Percentiles rank a stretch among this genome's conserved stretches.
phyloP scores from a whole-genome alignment of 2,329 filamentous ascomycete genomes.

The Aspergillus clavatus region DNA sequence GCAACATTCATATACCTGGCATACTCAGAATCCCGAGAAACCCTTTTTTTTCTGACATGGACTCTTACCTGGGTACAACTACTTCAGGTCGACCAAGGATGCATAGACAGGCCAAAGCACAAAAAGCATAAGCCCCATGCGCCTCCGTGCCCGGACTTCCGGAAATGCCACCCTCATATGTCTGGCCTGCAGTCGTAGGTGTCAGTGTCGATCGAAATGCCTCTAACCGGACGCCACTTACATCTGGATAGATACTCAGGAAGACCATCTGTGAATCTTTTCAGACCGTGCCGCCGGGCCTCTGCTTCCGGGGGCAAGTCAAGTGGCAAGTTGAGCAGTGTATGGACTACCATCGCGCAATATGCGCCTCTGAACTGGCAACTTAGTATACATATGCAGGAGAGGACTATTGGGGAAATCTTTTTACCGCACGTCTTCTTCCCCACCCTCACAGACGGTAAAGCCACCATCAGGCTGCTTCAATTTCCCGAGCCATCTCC shows the following conservation, averaged over 20 bases:
- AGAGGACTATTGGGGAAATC: conserved; percentile 8
- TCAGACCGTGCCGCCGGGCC: conserved; percentile 58
- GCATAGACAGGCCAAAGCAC: conserved; percentile 80
- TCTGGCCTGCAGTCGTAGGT: conserved; percentile 61
- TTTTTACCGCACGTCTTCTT: conserved; percentile 85
- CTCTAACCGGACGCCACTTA: conserved; percentile 42
- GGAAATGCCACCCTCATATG: conserved; percentile 90
- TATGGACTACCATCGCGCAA: conserved; percentile 80
- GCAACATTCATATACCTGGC: conserved; percentile 70
- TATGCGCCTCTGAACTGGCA: conserved; percentile 67
- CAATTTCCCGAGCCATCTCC: conserved; percentile 80
- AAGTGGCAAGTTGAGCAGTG: conserved; percentile 76
- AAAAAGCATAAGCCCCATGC: conserved; percentile 95
- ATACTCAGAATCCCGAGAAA: too few relatives aligned
- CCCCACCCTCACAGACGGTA: conserved; percentile 75
- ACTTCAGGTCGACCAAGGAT: conserved; percentile 75
- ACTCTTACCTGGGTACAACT: conserved; percentile 64
- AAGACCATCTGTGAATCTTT: conserved; percentile 66
- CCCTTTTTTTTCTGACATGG: conserved; percentile 4
- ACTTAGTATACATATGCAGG: conserved; percentile 14
- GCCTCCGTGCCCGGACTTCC: conserved; percentile 82
- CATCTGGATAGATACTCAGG: conserved; percentile 77
- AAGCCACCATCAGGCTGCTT: conserved; percentile 92
- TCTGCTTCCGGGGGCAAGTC: conserved; percentile 70
- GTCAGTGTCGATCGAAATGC: conserved; percentile 11